Percentiles rank a stretch among this genome's conserved stretches.
Conservation (phyloP, 2,329 filamentous ascomycete species). For the Cladosporium sphaerospermum region DNA sequence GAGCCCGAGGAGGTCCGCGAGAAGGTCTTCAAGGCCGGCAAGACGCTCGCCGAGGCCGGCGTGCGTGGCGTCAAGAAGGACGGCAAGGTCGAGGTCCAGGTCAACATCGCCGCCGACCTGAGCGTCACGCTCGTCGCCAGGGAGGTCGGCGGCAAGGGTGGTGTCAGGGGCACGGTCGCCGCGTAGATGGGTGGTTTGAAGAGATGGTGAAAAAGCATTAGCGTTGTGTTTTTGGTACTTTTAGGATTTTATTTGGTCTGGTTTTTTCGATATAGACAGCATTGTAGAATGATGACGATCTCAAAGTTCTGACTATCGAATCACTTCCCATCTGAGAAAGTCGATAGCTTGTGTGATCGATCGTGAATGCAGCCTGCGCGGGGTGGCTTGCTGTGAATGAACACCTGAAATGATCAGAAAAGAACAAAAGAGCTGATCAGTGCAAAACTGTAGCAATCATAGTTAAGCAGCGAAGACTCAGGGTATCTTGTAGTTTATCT, state of each 20-base stretch:
- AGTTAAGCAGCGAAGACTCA: neutral
- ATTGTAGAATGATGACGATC: too few relatives aligned
- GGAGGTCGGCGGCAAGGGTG: slow-evolving; percentile 82
- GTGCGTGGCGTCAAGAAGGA: slow-evolving; percentile 80
- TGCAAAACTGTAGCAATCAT: too few relatives aligned
- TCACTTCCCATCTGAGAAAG: too few relatives aligned
- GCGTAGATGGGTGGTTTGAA: neutral
- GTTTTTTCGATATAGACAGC: too few relatives aligned
- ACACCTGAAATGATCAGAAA: too few relatives aligned
- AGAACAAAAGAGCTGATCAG: too few relatives aligned
- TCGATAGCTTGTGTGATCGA: too few relatives aligned
- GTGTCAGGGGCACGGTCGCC: slow-evolving; percentile 55
- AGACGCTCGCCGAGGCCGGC: slow-evolving; percentile 75
- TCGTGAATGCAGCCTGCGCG: too few relatives aligned
- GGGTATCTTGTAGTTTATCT: neutral
- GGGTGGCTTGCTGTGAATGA: too few relatives aligned
- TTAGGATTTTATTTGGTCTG: too few relatives aligned
- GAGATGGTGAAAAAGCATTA: neutral
- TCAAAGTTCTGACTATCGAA: too few relatives aligned
- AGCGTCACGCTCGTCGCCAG: slow-evolving; percentile 72
- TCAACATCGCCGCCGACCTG: slow-evolving; percentile 79
- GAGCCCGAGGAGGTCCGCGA: slow-evolving; percentile 83
- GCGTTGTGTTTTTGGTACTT: too few relatives aligned
- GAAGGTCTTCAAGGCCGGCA: slow-evolving; percentile 86
- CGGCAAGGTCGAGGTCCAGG: slow-evolving; percentile 85